Percentiles rank a stretch among this genome's conserved stretches.
Conservation (phyloP, 1,284 basidiomycete genomes). For the Microstroma glucosiphilum region DNA sequence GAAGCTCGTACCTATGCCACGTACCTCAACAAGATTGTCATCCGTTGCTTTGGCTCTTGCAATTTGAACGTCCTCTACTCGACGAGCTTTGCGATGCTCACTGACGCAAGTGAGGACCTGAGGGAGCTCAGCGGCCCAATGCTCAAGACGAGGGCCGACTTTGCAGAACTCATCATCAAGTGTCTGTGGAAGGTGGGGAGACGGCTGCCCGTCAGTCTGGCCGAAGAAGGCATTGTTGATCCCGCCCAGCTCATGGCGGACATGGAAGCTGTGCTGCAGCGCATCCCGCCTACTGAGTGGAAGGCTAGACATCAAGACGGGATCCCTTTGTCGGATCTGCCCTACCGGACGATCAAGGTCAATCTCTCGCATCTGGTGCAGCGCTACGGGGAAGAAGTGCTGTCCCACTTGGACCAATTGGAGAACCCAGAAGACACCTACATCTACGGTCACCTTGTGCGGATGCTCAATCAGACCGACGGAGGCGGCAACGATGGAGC, state of each 20-base stretch:
- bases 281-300: constrained; percentile 92
- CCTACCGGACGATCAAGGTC: constrained; percentile 83
- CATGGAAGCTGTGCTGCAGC: constrained; percentile 87
- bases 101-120: constrained; percentile 81
- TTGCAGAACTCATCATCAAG: constrained; percentile 92
- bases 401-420: constrained; percentile 39
- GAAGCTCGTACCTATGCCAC: constrained; percentile 69
- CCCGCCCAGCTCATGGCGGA: constrained; percentile 85
- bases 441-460: constrained; percentile 44
- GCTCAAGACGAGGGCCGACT: constrained; percentile 60
- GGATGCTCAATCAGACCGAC: constrained; percentile 33
- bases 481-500: constrained; percentile 17
- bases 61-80: constrained; percentile 85
- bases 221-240: constrained; percentile 67
- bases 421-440: constrained; percentile 40
- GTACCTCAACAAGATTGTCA: constrained; percentile 96
- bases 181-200: constrained; percentile 97
- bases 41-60: constrained; percentile 84
- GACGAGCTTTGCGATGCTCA: constrained; percentile 72
- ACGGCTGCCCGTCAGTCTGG: constrained; percentile 81
- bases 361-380: constrained; percentile 52
- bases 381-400: constrained; percentile 34
- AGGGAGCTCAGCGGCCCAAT: constrained; percentile 54
- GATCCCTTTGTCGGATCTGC: constrained; percentile 92
- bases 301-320: constrained; percentile 79